These are phyloP conservation scores for Nymphaea thermarum DNA, from an alignment of 164 flowering plant species.

Conservation along the genomic window DNA sequence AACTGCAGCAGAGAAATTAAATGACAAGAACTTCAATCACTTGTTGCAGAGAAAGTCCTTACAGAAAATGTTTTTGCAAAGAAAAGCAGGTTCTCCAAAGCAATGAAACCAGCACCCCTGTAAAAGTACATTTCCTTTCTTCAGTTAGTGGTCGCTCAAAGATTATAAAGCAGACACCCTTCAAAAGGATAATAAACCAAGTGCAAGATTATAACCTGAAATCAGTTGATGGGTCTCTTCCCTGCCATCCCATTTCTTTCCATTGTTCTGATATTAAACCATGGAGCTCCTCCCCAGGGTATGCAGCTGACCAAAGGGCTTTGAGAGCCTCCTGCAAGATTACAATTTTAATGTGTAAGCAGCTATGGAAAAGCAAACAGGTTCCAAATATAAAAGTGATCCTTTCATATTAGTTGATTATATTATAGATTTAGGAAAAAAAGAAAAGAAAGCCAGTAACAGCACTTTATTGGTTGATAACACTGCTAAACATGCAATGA, in stretches of 20 bases:
- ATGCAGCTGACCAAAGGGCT: slow-evolving; percentile 79
- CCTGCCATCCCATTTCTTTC: slow-evolving; percentile 99
- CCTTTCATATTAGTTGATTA: too few species aligned
- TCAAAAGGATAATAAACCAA: neutral
- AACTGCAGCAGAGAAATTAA: too few species aligned
- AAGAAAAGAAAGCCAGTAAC: too few species aligned
- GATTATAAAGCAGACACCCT: neutral
- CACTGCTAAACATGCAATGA: too few species aligned
- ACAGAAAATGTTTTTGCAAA: slow-evolving; percentile 87
- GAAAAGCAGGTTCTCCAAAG: slow-evolving; percentile 82
- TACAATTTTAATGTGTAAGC: neutral
- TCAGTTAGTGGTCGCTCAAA: neutral
- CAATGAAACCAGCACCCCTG: slow-evolving; percentile 95
- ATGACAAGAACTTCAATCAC: neutral
- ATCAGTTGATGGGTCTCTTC: slow-evolving; percentile 91
- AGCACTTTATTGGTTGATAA: too few species aligned
- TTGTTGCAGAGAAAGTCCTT: slow-evolving; percentile 16
- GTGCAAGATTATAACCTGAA: slow-evolving; percentile 51
- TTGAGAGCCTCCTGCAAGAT: slow-evolving; percentile 54
- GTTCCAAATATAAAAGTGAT: neutral
- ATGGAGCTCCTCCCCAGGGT: slow-evolving; percentile 57
- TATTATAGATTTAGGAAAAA: too few species aligned
- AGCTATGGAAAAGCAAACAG: neutral
- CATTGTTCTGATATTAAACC: slow-evolving; percentile 78
- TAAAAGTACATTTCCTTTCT: slow-evolving; percentile 4